Evolutionary conservation across 140 eudicot species (phyloP).

Genomic region (Ambrosia hybrid): DNA sequence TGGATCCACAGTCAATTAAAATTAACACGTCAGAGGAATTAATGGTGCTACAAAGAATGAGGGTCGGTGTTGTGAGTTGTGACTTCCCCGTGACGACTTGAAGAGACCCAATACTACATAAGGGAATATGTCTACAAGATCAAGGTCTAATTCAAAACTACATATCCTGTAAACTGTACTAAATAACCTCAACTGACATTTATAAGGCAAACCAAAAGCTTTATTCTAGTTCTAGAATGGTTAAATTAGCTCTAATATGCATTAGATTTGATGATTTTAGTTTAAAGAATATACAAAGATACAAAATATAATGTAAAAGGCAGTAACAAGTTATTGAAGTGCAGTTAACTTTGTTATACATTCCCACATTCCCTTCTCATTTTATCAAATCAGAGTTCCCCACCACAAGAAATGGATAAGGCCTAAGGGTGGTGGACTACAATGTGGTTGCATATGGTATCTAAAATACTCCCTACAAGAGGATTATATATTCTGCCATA

Average conservation of each 20-base stretch:
- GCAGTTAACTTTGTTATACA: no score
- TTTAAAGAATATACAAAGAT: neutral
- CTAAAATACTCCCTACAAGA: neutral
- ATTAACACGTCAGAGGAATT: no score
- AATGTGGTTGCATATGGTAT: conserved; percentile 8
- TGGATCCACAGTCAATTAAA: no score
- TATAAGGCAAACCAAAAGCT: no score
- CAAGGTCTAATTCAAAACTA: neutral
- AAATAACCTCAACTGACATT: no score
- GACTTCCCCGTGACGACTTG: no score
- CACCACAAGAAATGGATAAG: conserved; percentile 11
- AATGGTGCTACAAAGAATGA: no score
- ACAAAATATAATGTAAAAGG: conserved; percentile 4
- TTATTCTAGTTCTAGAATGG: no score
- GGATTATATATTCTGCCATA: neutral
- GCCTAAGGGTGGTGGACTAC: conserved; percentile 13
- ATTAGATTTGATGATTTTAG: neutral
- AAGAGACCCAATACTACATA: neutral
- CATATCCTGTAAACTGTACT: neutral
- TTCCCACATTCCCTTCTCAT: neutral
- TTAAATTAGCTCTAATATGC: no score
- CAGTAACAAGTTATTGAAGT: no score
- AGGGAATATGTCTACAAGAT: neutral
- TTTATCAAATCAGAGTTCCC: neutral
- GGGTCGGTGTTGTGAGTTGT: no score